A percentile compares a stretch with the other conserved stretches of the same genome.
Evolutionary conservation across 179 eudicot species (phyloP).

Genomic region (Silene coronaria): DNA sequence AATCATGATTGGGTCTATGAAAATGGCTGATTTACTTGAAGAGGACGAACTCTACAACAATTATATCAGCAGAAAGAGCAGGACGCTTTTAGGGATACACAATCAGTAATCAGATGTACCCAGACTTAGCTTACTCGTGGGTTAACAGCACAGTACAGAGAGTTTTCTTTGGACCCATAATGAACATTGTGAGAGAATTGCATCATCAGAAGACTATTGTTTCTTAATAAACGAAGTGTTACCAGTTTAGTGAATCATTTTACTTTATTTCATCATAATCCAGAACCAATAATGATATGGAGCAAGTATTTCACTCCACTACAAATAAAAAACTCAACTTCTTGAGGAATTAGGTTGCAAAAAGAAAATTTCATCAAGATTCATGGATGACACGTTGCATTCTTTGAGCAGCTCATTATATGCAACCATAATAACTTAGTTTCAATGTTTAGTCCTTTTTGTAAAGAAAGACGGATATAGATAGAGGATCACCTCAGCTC

Average conservation of each 20-base stretch:
- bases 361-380: not conserved
- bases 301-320: not conserved
- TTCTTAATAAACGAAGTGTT: not conserved
- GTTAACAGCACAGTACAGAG: not conserved
- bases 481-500: constrained; percentile 61
- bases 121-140: not conserved
- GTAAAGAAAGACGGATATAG: not conserved
- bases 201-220: too few species aligned
- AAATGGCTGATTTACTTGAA: not conserved
- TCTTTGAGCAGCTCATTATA: not conserved
- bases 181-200: not conserved
- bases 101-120: too few species aligned
- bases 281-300: not conserved
- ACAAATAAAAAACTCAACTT: not conserved
- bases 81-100: too few species aligned
- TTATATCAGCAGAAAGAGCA: not conserved
- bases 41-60: too few species aligned
- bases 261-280: not conserved
- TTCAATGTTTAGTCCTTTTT: not conserved
- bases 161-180: not conserved
- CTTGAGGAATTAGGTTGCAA: not conserved
- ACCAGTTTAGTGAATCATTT: not conserved
- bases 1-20: not conserved
- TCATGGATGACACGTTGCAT: not conserved
- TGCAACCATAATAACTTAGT: not conserved